Base-by-base conservation (phyloP, 345 rosid genomes). In the Cardiospermum halicacabum region DNA sequence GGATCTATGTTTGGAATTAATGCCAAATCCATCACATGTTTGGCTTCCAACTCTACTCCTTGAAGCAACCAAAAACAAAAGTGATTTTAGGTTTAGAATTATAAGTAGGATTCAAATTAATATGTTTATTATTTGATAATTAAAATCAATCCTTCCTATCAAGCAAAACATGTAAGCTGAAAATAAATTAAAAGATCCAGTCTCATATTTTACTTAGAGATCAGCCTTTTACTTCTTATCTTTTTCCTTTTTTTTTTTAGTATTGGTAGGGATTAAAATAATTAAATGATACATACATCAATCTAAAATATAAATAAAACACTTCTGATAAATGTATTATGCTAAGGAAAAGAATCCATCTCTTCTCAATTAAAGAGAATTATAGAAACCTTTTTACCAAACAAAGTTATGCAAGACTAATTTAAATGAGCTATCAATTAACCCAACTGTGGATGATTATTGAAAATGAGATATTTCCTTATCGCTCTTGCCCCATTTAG, bases 21-120 rank as follows among this genome's bases (percentile, higher is more conserved):
- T n/a, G 80, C 42, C 78, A 85, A 70, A 62, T 92, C 98, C 91
- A 87, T 85, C 69, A 74, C 71, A 10, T 89, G 75, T 77, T 91
- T 91, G 11, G 96, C 80, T 73, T 89, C 98, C 84, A 77, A 57
- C 42, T 92, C 98, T 84, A 68, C 67, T 31, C 66, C 73, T 71
- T 57, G 28, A 72, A 70, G 69, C 69, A 79, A 55, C 32, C 22
- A 42, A 26, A 42, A 49, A 26, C 53, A 67, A 22, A 60, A 53
- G 11, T 61, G n/a, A 55, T 25, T 30, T 30, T 40, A 71, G 55
- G 53, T 51, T 54, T 11, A 31, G 11, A 60, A 11, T 28, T 8
- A 45, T 60, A 73, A 64, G 1, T 0, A 28, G 21, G 12, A 53
- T 60, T 60, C 13, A 45, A n/a, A 2, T n/a, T 15, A 11, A 45